Percentiles rank a stretch among this genome's conserved stretches.
Conservation (phyloP, 768 basidiomycete genomes). For the Tulasnella sp. region DNA sequence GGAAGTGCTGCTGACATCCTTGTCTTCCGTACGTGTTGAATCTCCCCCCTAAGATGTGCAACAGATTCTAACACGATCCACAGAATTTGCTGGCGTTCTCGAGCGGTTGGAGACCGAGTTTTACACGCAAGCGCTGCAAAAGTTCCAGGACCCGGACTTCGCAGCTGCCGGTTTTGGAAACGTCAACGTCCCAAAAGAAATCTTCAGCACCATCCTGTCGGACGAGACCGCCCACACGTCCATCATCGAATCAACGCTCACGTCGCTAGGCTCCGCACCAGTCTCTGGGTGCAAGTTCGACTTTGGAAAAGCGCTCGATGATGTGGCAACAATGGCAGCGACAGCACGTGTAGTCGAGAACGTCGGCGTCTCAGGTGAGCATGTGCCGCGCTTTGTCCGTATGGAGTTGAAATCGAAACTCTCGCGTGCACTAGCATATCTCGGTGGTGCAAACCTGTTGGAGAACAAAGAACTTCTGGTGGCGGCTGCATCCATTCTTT, state of each 20-base stretch:
- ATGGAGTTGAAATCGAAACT: too few relatives aligned
- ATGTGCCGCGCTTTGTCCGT: conserved; percentile 30
- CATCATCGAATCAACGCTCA: conserved; percentile 30
- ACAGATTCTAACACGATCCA: neutral
- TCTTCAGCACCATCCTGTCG: conserved; percentile 43
- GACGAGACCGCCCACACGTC: conserved; percentile 54
- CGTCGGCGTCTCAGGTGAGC: conserved; percentile 42
- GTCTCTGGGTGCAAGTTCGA: conserved; percentile 53
- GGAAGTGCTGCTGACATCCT: conserved; percentile 36
- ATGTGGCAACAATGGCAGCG: conserved; percentile 56
- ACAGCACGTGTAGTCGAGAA: conserved; percentile 64
- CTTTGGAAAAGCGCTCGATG: conserved; percentile 47
- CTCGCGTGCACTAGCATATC: conserved; percentile 31
- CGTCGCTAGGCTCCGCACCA: conserved; percentile 41
- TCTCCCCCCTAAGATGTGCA: conserved; percentile 6
- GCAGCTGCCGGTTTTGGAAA: conserved; percentile 48
- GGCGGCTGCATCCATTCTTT: conserved; percentile 60
- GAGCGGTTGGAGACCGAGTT: conserved; percentile 62
- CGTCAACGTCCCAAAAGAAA: conserved; percentile 42
- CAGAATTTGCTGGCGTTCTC: conserved; percentile 65
- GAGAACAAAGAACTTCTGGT: conserved; percentile 46
- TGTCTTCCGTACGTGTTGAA: conserved; percentile 29
- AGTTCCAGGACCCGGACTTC: conserved; percentile 56
- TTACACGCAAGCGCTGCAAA: conserved; percentile 50
- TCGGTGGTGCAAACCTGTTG: conserved; percentile 56